Evolutionary conservation across 805 yeast genomes (phyloP).

Genomic region (Candida fluviatilis): DNA sequence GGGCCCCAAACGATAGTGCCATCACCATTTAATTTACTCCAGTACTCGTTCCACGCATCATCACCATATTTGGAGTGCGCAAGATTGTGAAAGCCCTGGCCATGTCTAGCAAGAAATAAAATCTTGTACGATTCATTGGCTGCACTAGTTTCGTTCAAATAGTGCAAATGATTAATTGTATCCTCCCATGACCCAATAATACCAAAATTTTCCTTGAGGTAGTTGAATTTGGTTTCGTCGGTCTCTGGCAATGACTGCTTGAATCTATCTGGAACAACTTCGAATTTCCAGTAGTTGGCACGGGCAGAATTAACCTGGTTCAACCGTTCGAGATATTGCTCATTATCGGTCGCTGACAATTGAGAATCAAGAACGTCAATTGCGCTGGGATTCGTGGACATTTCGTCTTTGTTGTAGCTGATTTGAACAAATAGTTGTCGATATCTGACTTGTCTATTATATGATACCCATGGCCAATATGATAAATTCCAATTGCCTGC

Average conservation of each 20-base stretch:
- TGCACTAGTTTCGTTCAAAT: slow-evolving; percentile 29
- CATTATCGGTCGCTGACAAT: slow-evolving; percentile 16
- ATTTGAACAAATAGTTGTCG: too few relatives aligned
- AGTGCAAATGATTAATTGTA: slow-evolving; percentile 21
- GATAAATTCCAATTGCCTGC: too few relatives aligned
- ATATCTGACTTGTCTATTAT: too few relatives aligned
- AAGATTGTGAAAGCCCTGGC: slow-evolving; percentile 50
- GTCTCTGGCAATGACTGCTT: slow-evolving; percentile 40
- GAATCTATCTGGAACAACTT: slow-evolving; percentile 40
- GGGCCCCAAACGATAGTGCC: slow-evolving; percentile 48
- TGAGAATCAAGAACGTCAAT: slow-evolving; percentile 31
- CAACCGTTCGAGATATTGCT: slow-evolving; percentile 10
- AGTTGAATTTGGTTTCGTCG: slow-evolving; percentile 39
- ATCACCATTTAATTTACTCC: slow-evolving; percentile 43
- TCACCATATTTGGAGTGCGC: slow-evolving; percentile 45
- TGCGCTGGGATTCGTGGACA: slow-evolving; percentile 13
- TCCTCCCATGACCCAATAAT: slow-evolving; percentile 32
- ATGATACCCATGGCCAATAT: too few relatives aligned
- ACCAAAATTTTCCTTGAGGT: slow-evolving; percentile 43
- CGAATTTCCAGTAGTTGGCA: slow-evolving; percentile 29
- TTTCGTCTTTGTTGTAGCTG: neutral
- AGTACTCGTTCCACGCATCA: slow-evolving; percentile 41
- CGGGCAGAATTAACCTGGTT: slow-evolving; percentile 5
- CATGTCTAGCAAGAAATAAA: slow-evolving; percentile 48
- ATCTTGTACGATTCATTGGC: slow-evolving; percentile 37